Evolutionary conservation across 305 asterid species (phyloP).

Genomic region (Petunia hybrid): DNA sequence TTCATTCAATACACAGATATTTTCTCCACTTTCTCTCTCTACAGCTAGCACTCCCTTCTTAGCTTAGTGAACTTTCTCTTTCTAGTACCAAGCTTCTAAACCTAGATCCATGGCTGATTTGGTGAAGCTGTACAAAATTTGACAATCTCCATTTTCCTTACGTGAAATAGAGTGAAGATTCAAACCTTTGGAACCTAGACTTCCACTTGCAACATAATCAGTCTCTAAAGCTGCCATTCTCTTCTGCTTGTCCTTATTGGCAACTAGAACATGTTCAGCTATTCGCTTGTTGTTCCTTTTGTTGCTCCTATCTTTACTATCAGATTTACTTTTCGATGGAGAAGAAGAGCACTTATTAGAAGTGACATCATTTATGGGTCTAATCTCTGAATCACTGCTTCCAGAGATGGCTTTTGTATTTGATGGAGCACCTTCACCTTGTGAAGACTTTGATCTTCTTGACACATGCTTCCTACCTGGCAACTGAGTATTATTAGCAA

Average conservation of each 20-base stretch:
- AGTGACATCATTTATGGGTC: constrained; percentile 60
- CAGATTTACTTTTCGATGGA: constrained; percentile 56
- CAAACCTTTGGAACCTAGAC: constrained; percentile 55
- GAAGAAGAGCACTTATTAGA: constrained; percentile 41
- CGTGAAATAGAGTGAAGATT: constrained; percentile 49
- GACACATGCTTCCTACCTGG: constrained; percentile 60
- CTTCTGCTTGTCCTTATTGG: constrained; percentile 81
- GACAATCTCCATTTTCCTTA: constrained; percentile 62
- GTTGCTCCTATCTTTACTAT: constrained; percentile 58
- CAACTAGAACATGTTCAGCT: constrained; percentile 72
- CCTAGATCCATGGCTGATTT: too few species aligned
- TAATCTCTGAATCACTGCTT: constrained; percentile 68
- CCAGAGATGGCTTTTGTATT: constrained; percentile 47
- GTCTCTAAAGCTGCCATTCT: constrained; percentile 62
- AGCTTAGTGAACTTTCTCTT: too few species aligned
- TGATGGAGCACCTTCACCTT: constrained; percentile 79
- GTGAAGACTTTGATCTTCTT: constrained; percentile 70
- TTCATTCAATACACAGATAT: too few species aligned
- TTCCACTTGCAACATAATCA: constrained; percentile 61
- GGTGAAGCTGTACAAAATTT: too few species aligned
- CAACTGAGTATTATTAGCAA: constrained; percentile 47
- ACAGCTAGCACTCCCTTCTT: too few species aligned
- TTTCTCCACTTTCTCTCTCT: too few species aligned
- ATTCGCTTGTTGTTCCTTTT: constrained; percentile 89
- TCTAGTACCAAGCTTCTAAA: too few species aligned